Conservation (phyloP, 2,329 filamentous ascomycete genomes). For the Pseudogymnoascus sp. region DNA sequence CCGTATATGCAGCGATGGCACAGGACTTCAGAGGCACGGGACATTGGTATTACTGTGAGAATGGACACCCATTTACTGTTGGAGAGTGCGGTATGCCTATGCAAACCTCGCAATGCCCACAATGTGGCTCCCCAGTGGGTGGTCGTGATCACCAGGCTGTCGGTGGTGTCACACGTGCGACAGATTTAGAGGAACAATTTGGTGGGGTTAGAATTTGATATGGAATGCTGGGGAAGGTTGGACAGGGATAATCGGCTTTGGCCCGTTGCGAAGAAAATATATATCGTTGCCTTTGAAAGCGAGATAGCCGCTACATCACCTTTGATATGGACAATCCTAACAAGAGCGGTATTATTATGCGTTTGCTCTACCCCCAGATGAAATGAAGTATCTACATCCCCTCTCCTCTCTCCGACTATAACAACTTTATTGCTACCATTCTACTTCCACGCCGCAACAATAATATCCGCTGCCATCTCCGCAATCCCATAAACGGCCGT, state of each 20-base stretch:
- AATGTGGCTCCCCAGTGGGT: conserved; percentile 52
- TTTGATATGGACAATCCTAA: neutral
- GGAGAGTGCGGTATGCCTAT: conserved; percentile 62
- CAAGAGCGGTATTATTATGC: neutral
- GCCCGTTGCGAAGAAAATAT: neutral
- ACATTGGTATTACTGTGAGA: conserved; percentile 54
- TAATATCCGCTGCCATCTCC: conserved; percentile 20
- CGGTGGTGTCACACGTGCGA: conserved; percentile 43
- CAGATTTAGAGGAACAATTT: conserved; percentile 38
- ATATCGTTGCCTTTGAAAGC: neutral
- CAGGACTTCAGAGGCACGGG: conserved; percentile 44
- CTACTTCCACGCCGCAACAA: conserved; percentile 10
- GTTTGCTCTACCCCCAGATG: neutral
- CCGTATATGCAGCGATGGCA: conserved; percentile 45
- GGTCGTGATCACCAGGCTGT: conserved; percentile 44
- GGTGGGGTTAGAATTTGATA: conserved; percentile 20
- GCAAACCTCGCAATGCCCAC: conserved; percentile 51
- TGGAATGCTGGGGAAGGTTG: neutral
- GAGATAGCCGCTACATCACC: neutral
- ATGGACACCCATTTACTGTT: conserved; percentile 54
- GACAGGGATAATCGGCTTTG: neutral
- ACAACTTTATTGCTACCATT: neutral
- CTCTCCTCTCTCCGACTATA: neutral
- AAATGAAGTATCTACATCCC: neutral
- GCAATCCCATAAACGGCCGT: conserved; percentile 20